These are phyloP conservation scores for Fusarium tricinctum DNA, from an alignment of 2,329 filamentous ascomycete species.

Conservation along the genomic window DNA sequence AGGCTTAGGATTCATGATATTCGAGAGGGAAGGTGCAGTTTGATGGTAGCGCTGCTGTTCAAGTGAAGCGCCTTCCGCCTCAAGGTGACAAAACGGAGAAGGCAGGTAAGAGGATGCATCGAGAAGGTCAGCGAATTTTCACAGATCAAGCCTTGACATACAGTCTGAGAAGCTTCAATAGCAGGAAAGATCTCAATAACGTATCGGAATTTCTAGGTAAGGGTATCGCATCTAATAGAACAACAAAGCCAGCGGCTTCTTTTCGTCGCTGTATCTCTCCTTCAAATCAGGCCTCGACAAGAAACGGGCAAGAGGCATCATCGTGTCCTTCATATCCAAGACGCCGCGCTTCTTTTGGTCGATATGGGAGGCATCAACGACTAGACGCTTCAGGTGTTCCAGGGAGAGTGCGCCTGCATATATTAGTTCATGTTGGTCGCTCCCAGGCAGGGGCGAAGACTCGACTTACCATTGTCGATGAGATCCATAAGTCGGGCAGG, in stretches of 20 bases:
- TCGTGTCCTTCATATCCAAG: conserved; percentile 94
- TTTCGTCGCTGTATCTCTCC: conserved; percentile 73
- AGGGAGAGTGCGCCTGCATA: conserved; percentile 74
- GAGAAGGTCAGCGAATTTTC: background rate
- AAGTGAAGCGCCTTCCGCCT: background rate
- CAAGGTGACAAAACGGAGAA: too few species aligned
- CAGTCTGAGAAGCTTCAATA: background rate
- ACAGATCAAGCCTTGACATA: background rate
- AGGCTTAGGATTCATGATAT: background rate
- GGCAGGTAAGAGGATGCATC: background rate
- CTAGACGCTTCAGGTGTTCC: conserved; percentile 79
- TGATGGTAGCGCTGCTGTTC: background rate
- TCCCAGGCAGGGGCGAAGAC: background rate
- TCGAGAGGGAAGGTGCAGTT: conserved; percentile 10
- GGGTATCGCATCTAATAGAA: conserved; percentile 69
- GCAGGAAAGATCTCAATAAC: background rate
- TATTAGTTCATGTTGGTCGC: background rate
- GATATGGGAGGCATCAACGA: conserved; percentile 92
- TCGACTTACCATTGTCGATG: conserved; percentile 79
- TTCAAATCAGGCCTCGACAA: conserved; percentile 79
- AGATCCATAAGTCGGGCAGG: conserved; percentile 86
- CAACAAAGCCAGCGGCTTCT: conserved; percentile 71
- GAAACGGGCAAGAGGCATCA: conserved; percentile 82
- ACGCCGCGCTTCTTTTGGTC: conserved; percentile 95
- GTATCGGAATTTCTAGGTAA: conserved; percentile 13